These are phyloP conservation scores for Chlamydomonas sp. DNA, from an alignment of 139 green algal species.

Conservation along the genomic window DNA sequence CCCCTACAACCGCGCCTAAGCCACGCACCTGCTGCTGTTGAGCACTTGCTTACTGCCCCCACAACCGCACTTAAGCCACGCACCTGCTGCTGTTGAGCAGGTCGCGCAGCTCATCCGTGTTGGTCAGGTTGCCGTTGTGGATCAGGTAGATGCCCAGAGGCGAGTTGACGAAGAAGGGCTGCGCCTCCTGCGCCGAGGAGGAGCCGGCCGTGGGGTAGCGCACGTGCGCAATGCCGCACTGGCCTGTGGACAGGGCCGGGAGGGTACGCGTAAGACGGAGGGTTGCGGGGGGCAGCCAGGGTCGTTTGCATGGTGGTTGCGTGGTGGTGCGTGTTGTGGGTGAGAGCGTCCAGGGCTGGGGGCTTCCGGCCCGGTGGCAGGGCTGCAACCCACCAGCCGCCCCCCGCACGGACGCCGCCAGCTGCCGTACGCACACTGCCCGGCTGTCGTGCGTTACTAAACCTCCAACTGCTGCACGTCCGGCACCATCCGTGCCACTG, in stretches of 20 bases:
- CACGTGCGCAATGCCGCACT: slow-evolving; percentile 87
- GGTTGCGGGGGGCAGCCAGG: background rate
- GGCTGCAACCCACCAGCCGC: too few relatives aligned
- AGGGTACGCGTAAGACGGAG: background rate
- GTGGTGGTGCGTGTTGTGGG: too few relatives aligned
- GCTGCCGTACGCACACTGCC: too few relatives aligned
- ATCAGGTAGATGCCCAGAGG: slow-evolving; percentile 98
- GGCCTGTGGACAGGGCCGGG: slow-evolving; percentile 56
- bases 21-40: too few relatives aligned
- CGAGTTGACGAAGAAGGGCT: slow-evolving; percentile 99
- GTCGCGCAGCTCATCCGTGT: slow-evolving; percentile 87
- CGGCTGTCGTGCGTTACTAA: too few relatives aligned
- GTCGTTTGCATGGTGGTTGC: too few relatives aligned
- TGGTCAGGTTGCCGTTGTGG: slow-evolving; percentile 99
- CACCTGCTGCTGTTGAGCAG: slow-evolving; percentile 66
- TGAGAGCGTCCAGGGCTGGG: too few relatives aligned
- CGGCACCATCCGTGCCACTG: too few relatives aligned
- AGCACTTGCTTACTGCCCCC: background rate
- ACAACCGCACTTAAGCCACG: background rate
- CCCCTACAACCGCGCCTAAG: background rate
- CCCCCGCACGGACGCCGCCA: too few relatives aligned
- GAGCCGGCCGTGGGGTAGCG: slow-evolving; percentile 97
- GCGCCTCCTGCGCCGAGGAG: slow-evolving; percentile 89
- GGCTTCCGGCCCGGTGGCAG: too few relatives aligned
- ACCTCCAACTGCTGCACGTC: too few relatives aligned